Base-by-base conservation (phyloP, 495 filamentous ascomycete genomes). In the Penicillium turbatum region DNA sequence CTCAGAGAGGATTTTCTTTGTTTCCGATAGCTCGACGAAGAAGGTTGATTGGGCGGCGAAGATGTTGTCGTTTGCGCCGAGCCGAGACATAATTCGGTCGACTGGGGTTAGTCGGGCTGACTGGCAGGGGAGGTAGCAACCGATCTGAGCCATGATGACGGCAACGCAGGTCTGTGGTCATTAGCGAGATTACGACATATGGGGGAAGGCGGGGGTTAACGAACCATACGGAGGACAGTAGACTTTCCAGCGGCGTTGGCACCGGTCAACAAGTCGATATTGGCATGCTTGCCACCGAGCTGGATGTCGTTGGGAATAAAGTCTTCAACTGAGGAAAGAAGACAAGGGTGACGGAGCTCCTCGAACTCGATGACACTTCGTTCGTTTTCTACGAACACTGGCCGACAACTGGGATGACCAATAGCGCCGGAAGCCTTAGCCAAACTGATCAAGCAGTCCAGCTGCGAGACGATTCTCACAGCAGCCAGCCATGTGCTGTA, bases 201-300 rank as follows among this genome's bases (percentile, higher is more conserved):
- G 17, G 30, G 19, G 37, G 24, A 21, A 36, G 30, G 29, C n/a
- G n/a, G n/a, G 12, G n/a, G 11, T 10, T 0, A 19, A 70, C 79
- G 66, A 77, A 92, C 88, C 95, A 97, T 97, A 56, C 93, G 83
- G 16, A 99, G 83, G 48, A 97, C 81, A n/a, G 93, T 99, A 8
- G 93, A 99, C 73, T 99, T 99, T 67, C 93, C 93, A 46, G 93
- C 95, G 7, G 93, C 93, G 67, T 99, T 99, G 39, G 93, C 93
- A 62, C 93, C 93, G 4, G 93, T 99, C 35, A 99, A 81, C 36
- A 99, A 80, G 61, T 90, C 88, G 61, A 99, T 92, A 63, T 90
- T 96, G 43, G 91, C 68, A 24, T 76, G 68, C 37, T 81, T 74
- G 31, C 95, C 95, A 42, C 93, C 93, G 15, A 99, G 84, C 53